Percentiles rank a stretch among this genome's conserved stretches.
phyloP scores from a whole-genome alignment of 2,329 filamentous ascomycete genomes.

The Fusarium luffae region DNA sequence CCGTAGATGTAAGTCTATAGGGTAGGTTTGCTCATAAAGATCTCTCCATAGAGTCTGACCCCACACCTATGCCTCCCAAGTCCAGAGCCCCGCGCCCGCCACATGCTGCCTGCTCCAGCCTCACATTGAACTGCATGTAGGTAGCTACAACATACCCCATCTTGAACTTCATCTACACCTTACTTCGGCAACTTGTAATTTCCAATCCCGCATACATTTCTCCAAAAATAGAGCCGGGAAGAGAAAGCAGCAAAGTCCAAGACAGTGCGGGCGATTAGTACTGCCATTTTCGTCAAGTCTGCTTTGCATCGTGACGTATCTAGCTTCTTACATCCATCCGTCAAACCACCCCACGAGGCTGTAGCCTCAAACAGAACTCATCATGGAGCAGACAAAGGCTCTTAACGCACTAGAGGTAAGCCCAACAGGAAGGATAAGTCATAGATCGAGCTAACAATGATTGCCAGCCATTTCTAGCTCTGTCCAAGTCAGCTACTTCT shows the following conservation, averaged over 20 bases:
- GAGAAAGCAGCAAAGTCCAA: neutral
- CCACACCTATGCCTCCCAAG: constrained; percentile 19
- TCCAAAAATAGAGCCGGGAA: neutral
- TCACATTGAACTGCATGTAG: constrained; percentile 32
- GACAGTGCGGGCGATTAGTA: neutral
- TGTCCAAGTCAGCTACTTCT: constrained; percentile 86
- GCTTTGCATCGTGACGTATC: constrained; percentile 7
- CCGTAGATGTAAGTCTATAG: neutral
- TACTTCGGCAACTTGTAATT: constrained; percentile 6
- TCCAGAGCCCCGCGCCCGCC: constrained; percentile 40
- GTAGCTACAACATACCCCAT: constrained; percentile 24
- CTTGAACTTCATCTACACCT: constrained; percentile 16
- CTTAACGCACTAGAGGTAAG: constrained; percentile 71
- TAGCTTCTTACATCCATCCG: constrained; percentile 4
- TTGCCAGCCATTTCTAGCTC: constrained; percentile 85
- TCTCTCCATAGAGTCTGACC: constrained; percentile 1
- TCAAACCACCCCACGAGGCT: constrained; percentile 34
- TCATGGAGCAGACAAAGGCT: constrained; percentile 79
- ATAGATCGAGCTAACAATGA: neutral
- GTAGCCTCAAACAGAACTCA: constrained; percentile 42
- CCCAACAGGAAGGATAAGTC: rapidly evolving
- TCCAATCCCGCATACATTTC: neutral
- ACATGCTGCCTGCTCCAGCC: constrained; percentile 43
- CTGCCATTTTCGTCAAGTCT: neutral
- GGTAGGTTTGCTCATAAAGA: neutral